A percentile compares a stretch with the other conserved stretches of the same genome.
Evolutionary conservation across 225 moss, liverwort and hornwort species (phyloP).

Genomic region (Marchantia polymorpha): DNA sequence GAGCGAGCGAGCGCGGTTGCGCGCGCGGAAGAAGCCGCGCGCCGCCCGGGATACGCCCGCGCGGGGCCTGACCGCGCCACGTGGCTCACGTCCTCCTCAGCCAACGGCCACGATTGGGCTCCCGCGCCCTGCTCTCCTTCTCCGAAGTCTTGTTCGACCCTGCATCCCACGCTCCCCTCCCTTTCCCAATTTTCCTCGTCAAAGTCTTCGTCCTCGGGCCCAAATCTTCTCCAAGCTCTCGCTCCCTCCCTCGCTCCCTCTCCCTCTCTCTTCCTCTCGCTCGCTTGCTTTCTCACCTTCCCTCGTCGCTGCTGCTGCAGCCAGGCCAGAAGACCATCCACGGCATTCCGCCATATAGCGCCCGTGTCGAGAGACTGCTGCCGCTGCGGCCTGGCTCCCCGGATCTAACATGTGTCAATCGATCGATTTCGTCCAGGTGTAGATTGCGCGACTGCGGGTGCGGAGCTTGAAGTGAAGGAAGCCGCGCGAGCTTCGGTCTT

Average conservation of each 20-base stretch:
- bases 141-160: slow-evolving; percentile 20
- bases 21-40: slow-evolving; percentile 18
- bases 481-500: background rate
- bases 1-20: slow-evolving; percentile 12
- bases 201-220: slow-evolving; percentile 16
- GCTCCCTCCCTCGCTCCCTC: no score
- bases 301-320: background rate
- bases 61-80: background rate
- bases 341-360: background rate
- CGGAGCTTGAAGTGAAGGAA: background rate
- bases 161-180: background rate
- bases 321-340: background rate
- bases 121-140: slow-evolving; percentile 12
- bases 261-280: no score
- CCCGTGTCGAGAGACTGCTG: background rate
- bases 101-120: slow-evolving; percentile 21
- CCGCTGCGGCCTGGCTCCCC: background rate
- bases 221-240: slow-evolving; percentile 2
- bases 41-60: slow-evolving; percentile 15
- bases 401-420: background rate
- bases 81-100: slow-evolving; percentile 18
- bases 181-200: slow-evolving; percentile 7
- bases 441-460: background rate
- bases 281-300: background rate
- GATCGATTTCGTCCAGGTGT: background rate